Evolutionary conservation across 2,329 filamentous ascomycete genomes (phyloP), one percentile per base, ranked within the genome.

Genomic region (Knufia petricola): DNA sequence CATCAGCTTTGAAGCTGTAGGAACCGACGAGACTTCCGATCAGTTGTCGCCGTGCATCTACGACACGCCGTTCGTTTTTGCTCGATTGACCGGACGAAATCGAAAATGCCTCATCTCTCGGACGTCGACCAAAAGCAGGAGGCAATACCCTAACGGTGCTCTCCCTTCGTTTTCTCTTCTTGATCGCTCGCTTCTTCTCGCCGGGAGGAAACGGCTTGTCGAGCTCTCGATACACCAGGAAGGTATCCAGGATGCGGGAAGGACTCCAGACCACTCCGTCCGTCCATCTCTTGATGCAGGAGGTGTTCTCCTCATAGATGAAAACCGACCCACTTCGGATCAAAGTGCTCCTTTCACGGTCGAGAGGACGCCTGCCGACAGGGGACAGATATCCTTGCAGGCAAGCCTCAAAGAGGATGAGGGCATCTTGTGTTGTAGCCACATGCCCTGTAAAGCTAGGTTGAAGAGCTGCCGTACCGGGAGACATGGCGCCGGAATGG

Each of bases 251-350:
- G 41, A 94, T 90, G 13, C 85, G 82, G 64, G 83, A 94, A 0
- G 89, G 89, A 58, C 86, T 94, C 89, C 89, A 95, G 4, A 83
- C 82, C 8, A 90, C 79, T 12, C 89, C 88, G 58, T 95, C 89
- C 0, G 88, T 95, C 89, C 89, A 95, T 49, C 89, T 77, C 69
- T 94, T 94, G 68, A 95, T 94, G 4, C 87, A 87, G 0, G 88
- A 94, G 0, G 86, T 82, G 52, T 87, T 83, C 64, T 95, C 87
- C 60, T 94, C 87, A 64, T 95, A 95, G 56, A 95, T 86, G 66
- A 95, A 92, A 40, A 95, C 78, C 56, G 84, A 84, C 31, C 89
- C 89, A 57, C 87, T 94, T 56, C 78, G 78, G 61, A 95, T 92
- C 45, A 94, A 77, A 17, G 79, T 74, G 20, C 74, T 72, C 45